A percentile compares a stretch with the other conserved stretches of the same genome.
Conservation (phyloP, 177 flowering plant species). For the Tripterygium wilfordii region DNA sequence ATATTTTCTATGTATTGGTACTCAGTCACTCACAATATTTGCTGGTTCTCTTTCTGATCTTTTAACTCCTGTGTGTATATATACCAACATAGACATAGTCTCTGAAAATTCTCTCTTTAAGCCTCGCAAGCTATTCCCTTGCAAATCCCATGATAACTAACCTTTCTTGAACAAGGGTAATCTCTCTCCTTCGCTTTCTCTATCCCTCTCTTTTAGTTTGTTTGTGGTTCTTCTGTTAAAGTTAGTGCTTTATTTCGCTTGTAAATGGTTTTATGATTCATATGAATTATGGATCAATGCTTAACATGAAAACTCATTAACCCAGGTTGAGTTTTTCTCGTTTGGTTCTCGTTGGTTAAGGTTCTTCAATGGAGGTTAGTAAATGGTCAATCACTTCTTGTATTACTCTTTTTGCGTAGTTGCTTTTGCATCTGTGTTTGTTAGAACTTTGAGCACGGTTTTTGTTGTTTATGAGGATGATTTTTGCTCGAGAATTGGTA, state of each 20-base stretch:
- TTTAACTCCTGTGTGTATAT: too few species aligned
- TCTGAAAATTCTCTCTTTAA: conserved; percentile 5
- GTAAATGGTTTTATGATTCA: conserved; percentile 12
- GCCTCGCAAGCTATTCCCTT: conserved; percentile 5
- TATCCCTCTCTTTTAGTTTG: background rate
- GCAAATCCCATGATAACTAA: conserved; percentile 5
- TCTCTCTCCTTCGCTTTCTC: conserved; percentile 3
- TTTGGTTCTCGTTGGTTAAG: conserved; percentile 15
- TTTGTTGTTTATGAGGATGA: background rate
- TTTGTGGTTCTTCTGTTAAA: background rate
- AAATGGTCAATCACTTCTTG: background rate
- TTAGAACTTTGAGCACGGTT: background rate
- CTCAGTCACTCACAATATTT: too few species aligned
- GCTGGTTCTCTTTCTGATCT: too few species aligned
- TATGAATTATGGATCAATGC: conserved; percentile 21
- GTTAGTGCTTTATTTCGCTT: conserved; percentile 7
- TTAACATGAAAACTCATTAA: conserved; percentile 26
- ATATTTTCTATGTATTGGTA: too few species aligned
- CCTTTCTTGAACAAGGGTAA: conserved; percentile 12
- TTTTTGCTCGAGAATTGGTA: too few species aligned
- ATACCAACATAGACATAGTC: too few species aligned
- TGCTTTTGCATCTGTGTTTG: background rate
- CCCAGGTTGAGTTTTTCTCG: conserved; percentile 16
- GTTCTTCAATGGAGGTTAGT: conserved; percentile 17
- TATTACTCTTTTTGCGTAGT: conserved; percentile 6